phyloP scores from a whole-genome alignment of 768 basidiomycete species.

The Rhodotorula kratochvilovae region DNA sequence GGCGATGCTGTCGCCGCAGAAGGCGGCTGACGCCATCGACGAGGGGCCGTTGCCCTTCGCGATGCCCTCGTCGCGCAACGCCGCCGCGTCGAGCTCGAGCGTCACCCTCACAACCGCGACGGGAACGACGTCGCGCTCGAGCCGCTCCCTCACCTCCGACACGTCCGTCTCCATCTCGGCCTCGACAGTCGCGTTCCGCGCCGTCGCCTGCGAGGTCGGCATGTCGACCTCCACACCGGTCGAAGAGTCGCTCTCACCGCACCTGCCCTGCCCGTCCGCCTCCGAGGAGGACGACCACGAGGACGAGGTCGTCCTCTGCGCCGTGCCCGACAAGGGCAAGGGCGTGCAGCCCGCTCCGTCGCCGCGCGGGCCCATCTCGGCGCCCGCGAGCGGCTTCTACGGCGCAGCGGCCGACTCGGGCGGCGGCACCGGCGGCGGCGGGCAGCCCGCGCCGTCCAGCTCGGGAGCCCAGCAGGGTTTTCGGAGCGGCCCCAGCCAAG shows the following conservation, averaged over 20 bases:
- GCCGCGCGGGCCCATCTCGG: not conserved
- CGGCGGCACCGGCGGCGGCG: not conserved
- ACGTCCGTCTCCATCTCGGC: not conserved
- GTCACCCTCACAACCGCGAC: not conserved
- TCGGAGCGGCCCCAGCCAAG: conserved; percentile 18
- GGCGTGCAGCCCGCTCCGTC: not conserved
- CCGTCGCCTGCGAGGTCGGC: conserved; percentile 3
- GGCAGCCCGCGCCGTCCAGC: not conserved
- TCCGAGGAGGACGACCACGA: not conserved
- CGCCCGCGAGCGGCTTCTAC: conserved; percentile 7
- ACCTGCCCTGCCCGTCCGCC: not conserved
- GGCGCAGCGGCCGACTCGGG: not conserved
- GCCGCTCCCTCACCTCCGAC: not conserved
- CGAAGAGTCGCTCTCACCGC: conserved; percentile 7
- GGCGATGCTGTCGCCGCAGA: conserved; percentile 1
- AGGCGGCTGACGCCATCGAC: too few species aligned
- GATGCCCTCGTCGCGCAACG: not conserved
- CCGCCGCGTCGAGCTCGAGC: not conserved
- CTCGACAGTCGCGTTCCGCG: not conserved
- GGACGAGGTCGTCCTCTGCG: not conserved
- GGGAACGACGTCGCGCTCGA: not conserved
- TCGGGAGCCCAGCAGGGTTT: conserved; percentile 14
- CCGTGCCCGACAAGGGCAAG: not conserved
- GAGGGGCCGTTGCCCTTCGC: too few species aligned
- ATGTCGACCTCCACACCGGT: conserved; percentile 25